Base-by-base conservation (phyloP, 768 basidiomycete genomes). In the Tulasnella sp. region DNA sequence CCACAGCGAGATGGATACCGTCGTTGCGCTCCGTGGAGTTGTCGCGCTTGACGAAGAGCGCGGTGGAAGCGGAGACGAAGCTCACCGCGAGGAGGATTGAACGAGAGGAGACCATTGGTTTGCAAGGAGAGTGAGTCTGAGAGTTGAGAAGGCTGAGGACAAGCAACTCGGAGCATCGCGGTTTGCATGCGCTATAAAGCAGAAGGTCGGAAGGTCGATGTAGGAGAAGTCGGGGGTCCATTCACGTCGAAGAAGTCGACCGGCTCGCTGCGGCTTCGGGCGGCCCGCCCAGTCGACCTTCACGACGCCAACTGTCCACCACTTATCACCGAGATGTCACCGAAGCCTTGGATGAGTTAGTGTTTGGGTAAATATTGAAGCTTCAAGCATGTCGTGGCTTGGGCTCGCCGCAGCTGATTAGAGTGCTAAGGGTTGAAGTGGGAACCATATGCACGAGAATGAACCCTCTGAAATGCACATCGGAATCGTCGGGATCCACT, bases 1-100 rank as follows among this genome's bases (percentile, higher is more conserved):
- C 35, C 3, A 87, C 80, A 19, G 84, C 85, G 22, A 87, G 83
- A 40, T 73, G 74, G 22, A 76, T 76, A 1, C 75, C 75, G 35
- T 75, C 71, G 52, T 76, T 76, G 5, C 64, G 64, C 7, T 59
- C 52, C 35, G 59, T 22, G 59, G 52, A 3, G 14, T 59, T 29
- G 9, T 59, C 52, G 52, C 52, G 52, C 52, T 32, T 59, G 52
- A 59, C 22, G 52, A 59, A 29, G 52, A 59, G 52, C 26, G 52
- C 52, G 3, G 52, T 26, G 22, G 52, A 59, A 59, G 52, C 52
- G 26, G 52, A 19, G 7, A 32, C 52, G 52, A 59, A 59, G 32
- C n/a, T n/a, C n/a, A 29, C 52, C 3, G 26, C 52, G 52, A 59
- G 26, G 52, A 59, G 26, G 52, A 59, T 6, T 12, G 52, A 32